A percentile compares a stretch with the other conserved stretches of the same genome.
phyloP scores from a whole-genome alignment of 768 basidiomycete species.

The Sarcomyxa edulis region DNA sequence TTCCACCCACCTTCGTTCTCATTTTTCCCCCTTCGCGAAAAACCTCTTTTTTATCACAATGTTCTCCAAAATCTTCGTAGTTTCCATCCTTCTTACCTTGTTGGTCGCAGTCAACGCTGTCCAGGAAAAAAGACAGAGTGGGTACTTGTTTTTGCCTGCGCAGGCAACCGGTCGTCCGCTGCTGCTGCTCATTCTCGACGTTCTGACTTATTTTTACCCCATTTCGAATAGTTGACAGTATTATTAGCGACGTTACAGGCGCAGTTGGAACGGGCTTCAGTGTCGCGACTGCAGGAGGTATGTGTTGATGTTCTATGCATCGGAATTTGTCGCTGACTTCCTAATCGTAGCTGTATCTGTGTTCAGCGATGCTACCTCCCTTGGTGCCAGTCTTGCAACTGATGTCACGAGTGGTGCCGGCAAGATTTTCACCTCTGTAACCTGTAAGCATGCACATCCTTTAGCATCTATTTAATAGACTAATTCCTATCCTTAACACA shows the following conservation, averaged over 20 bases:
- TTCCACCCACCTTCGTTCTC: too few species aligned
- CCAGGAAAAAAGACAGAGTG: conserved; percentile 40
- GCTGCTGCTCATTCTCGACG: too few species aligned
- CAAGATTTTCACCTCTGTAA: conserved; percentile 31
- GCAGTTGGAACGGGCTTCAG: conserved; percentile 29
- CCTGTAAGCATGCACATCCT: conserved; percentile 32
- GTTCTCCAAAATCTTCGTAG: conserved; percentile 32
- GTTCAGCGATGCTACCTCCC: conserved; percentile 19
- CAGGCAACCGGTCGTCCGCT: not conserved
- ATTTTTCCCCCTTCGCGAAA: too few species aligned
- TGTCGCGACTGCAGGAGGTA: conserved; percentile 21
- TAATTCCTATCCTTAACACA: conserved; percentile 16
- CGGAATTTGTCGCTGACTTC: not conserved
- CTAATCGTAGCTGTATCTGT: conserved; percentile 14
- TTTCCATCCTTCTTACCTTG: conserved; percentile 30
- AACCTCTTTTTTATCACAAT: conserved; percentile 22
- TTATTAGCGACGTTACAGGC: conserved; percentile 33
- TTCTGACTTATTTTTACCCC: too few species aligned
- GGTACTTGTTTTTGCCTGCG: conserved; percentile 7
- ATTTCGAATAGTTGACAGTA: conserved; percentile 32
- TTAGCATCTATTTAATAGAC: not conserved
- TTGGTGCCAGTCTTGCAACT: conserved; percentile 20
- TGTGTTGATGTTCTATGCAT: not conserved
- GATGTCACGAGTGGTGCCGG: conserved; percentile 24
- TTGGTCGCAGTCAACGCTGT: conserved; percentile 29